A percentile compares a stretch with the other conserved stretches of the same genome.
Evolutionary conservation across 805 yeast species (phyloP).

Genomic region (baker's yeast (Saccharomyces cerevisiae)): DNA sequence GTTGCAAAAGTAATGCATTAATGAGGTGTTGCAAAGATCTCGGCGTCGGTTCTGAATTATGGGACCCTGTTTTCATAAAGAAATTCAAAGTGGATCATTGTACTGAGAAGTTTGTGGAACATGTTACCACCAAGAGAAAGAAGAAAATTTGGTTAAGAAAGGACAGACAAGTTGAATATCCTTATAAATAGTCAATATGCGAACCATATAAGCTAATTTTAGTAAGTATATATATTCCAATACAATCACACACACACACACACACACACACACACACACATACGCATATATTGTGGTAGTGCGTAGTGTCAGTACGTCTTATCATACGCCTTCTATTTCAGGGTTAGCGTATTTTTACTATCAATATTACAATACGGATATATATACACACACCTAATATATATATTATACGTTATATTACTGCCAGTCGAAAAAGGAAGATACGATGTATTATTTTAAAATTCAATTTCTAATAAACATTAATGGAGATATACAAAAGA

Average conservation of each 20-base stretch:
- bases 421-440: conserved; percentile 1
- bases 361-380: not conserved
- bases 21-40: conserved; percentile 98
- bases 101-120: conserved; percentile 80
- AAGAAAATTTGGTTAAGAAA: conserved; percentile 89
- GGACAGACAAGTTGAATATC: conserved; percentile 76
- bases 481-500: conserved; percentile 8
- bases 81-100: conserved; percentile 56
- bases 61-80: conserved; percentile 92
- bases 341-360: no score
- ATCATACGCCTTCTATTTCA: not conserved
- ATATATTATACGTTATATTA: not conserved
- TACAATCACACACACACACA: not conserved
- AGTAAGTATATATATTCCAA: not conserved
- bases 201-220: not conserved
- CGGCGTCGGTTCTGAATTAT: conserved; percentile 91
- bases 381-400: not conserved
- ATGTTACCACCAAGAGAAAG: conserved; percentile 71
- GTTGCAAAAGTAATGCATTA: conserved; percentile 90
- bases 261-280: not conserved
- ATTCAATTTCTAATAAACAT: conserved; percentile 16
- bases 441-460: conserved; percentile 11
- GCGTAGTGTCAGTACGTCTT: not conserved
- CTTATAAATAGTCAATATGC: conserved; percentile 44
- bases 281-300: not conserved